These are phyloP conservation scores for Neurospora pannonica DNA, from an alignment of 495 filamentous ascomycete genomes.

Conservation along the genomic window DNA sequence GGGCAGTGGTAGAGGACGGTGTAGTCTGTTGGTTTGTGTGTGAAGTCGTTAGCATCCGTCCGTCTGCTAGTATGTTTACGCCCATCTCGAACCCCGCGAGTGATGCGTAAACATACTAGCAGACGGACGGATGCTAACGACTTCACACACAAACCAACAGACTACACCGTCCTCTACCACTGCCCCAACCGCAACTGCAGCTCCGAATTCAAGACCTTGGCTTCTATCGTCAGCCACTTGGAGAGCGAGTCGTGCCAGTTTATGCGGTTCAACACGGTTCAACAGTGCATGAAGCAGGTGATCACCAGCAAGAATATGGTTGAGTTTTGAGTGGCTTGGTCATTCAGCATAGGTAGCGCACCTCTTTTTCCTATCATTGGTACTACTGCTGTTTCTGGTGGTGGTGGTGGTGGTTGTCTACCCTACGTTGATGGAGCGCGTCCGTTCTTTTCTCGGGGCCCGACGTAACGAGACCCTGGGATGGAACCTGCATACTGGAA, in stretches of 20 bases:
- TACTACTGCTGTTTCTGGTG: not conserved
- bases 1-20: constrained; percentile 46
- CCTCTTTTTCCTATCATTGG: not conserved
- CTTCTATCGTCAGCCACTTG: constrained; percentile 43
- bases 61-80: no score
- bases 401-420: no score
- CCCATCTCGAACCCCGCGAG: no score
- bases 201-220: constrained; percentile 38
- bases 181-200: constrained; percentile 38
- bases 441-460: not conserved
- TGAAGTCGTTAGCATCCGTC: not conserved
- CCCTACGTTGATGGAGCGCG: not conserved
- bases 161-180: constrained; percentile 43
- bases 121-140: not conserved
- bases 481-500: not conserved
- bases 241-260: constrained; percentile 45
- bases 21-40: constrained; percentile 20
- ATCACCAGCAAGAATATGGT: constrained; percentile 8
- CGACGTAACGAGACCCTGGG: no score
- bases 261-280: constrained; percentile 40
- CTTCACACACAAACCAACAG: constrained; percentile 1
- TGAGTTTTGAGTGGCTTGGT: not conserved
- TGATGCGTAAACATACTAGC: no score
- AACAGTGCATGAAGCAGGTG: constrained; percentile 12
- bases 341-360: not conserved